Evolutionary conservation across 73 alveolate genomes (phyloP).

Genomic region (Symbiodinium natans): DNA sequence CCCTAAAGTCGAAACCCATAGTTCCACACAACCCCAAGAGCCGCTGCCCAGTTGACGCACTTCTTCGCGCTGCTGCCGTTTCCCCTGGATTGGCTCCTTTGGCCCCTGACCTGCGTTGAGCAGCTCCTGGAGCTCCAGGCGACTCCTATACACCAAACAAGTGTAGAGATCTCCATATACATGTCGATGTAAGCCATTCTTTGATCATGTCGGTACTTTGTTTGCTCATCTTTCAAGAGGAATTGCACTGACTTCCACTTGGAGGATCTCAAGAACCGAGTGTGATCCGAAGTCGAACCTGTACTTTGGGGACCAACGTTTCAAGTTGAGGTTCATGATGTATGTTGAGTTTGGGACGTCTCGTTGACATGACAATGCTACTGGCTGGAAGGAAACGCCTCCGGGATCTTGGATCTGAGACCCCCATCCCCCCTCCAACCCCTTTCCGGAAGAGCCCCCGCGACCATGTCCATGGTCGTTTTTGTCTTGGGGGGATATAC

Average conservation of each 20-base stretch:
- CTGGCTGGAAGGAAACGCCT: background rate
- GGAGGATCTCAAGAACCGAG: too few species aligned
- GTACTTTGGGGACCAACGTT: too few species aligned
- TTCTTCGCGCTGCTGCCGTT: constrained; percentile 78
- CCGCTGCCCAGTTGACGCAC: constrained; percentile 41
- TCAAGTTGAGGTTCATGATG: background rate
- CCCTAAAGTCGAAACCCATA: too few species aligned
- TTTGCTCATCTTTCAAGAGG: too few species aligned
- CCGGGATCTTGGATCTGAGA: background rate
- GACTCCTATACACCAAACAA: background rate
- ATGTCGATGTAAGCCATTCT: too few species aligned
- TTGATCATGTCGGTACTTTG: too few species aligned
- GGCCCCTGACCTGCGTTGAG: constrained; percentile 66
- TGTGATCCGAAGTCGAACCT: too few species aligned
- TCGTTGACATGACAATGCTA: background rate
- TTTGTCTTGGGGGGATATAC: too few species aligned
- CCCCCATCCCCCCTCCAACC: background rate
- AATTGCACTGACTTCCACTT: too few species aligned
- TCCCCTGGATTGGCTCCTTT: constrained; percentile 72
- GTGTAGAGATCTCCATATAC: too few species aligned
- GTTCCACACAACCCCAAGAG: too few species aligned
- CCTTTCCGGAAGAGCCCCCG: background rate
- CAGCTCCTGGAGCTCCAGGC: constrained; percentile 56
- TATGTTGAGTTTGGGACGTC: background rate
- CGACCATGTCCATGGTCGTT: too few species aligned